Evolutionary conservation across 768 basidiomycete genomes (phyloP).

Genomic region (Termitomyces sp.): DNA sequence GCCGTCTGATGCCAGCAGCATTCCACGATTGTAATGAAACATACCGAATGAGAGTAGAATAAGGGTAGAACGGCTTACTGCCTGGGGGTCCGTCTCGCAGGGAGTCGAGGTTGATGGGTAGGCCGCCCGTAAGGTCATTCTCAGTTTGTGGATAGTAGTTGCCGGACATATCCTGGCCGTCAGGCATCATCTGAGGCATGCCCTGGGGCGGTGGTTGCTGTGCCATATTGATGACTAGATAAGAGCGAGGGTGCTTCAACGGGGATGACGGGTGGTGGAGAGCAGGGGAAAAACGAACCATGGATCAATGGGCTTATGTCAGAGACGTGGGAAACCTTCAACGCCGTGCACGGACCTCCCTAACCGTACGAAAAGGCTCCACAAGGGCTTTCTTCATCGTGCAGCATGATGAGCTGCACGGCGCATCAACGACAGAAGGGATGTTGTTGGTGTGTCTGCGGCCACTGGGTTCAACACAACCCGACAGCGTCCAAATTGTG

Average conservation of each 20-base stretch:
- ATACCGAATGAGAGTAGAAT: constrained; percentile 85
- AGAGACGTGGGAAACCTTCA: constrained; percentile 53
- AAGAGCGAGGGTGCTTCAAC: constrained; percentile 29
- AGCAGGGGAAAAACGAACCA: constrained; percentile 37
- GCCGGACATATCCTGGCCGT: constrained; percentile 49
- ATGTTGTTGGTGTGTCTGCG: constrained; percentile 44
- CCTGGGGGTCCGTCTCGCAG: constrained; percentile 84
- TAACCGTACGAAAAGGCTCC: constrained; percentile 12
- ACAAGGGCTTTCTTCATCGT: constrained; percentile 15
- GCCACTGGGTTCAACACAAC: constrained; percentile 54
- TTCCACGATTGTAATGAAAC: constrained; percentile 20
- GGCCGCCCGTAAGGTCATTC: constrained; percentile 75
- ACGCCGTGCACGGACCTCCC: constrained; percentile 55
- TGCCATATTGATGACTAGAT: constrained; percentile 32
- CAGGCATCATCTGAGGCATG: constrained; percentile 61
- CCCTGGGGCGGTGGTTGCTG: constrained; percentile 48
- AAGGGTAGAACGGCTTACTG: constrained; percentile 87
- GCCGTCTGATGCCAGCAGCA: constrained; percentile 10
- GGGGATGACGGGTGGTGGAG: constrained; percentile 40
- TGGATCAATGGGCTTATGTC: constrained; percentile 43
- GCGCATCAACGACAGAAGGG: constrained; percentile 17
- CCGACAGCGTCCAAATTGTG: constrained; percentile 66
- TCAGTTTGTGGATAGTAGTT: constrained; percentile 66
- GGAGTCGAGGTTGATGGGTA: constrained; percentile 84
- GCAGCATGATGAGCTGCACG: constrained; percentile 9